Evolutionary conservation across 139 green algal genomes (phyloP), one percentile per base, ranked within the genome.

Genomic region (Coelastrella sp.): DNA sequence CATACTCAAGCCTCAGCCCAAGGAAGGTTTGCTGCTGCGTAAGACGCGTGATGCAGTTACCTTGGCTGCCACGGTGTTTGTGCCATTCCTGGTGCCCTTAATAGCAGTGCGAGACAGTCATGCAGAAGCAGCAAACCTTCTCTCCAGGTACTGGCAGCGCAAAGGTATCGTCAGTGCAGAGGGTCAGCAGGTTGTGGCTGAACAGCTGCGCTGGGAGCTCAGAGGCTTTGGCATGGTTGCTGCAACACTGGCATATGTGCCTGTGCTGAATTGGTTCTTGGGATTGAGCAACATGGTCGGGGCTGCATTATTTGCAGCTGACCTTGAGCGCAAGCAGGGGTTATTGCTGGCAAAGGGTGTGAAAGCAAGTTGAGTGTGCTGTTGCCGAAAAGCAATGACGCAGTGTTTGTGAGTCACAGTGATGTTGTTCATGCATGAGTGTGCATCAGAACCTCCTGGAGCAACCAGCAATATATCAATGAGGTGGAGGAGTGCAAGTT

Each of bases 211-310:
- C n/a, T 38, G 41, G 60, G 78, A 84, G 60, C 25, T 76, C 27
- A 35, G 78, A 6, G 40, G 41, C 38, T 84, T 84, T 84, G 78
- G 62, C 21, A 13, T 64, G 17, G 78, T 76, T n/a, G 78, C 78
- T 19, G 30, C 38, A 3, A 25, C 34, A 9, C 78, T 84, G 4
- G 37, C 25, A 27, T 67, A 84, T 32, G 23, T 84, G 25, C 78
- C 78, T 41, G 25, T 84, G 60, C 27, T 76, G 25, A 84, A 53
- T 60, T 84, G 78, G 77, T 64, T 66, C 27, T 60, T 76, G 38
- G 62, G 78, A 17, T 43, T 84, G 35, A 84, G 35, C 37, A 84
- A 84, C 60, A 64, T 50, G 40, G 78, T 84, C 15, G 78, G 60
- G 2, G 78, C 78, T 9, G 78, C 78, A 48, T 19, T 84, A 60